Conservation (phyloP, 192 early-diverging fungal species). For the Umbelopsis sp. region DNA sequence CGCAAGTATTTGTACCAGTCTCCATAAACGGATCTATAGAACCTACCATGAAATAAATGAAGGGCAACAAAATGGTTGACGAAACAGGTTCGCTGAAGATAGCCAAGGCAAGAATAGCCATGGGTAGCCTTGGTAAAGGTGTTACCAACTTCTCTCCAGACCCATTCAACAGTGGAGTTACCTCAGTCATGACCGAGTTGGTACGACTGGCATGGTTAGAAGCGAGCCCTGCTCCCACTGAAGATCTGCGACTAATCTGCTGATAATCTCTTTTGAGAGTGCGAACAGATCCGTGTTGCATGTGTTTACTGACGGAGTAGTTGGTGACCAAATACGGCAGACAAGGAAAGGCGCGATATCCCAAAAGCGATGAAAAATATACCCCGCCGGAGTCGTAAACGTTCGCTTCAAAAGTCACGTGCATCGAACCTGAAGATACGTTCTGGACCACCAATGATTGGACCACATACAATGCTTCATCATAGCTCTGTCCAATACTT, state of each 20-base stretch:
- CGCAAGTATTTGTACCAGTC: too few relatives aligned
- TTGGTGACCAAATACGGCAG: neutral
- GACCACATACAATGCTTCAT: too few relatives aligned
- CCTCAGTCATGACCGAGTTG: constrained; percentile 11
- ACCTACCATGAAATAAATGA: constrained; percentile 82
- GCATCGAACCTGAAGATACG: too few relatives aligned
- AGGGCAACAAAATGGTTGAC: constrained; percentile 75
- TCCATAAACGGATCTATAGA: neutral
- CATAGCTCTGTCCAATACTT: too few relatives aligned
- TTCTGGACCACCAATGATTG: too few relatives aligned
- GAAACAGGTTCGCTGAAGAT: constrained; percentile 72
- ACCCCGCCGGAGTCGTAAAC: too few relatives aligned
- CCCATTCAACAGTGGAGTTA: neutral
- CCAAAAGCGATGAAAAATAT: too few relatives aligned
- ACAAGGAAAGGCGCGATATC: neutral
- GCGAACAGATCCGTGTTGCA: constrained; percentile 13
- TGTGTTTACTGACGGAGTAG: neutral
- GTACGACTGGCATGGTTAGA: constrained; percentile 2
- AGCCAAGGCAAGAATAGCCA: constrained; percentile 53
- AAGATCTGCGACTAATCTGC: neutral
- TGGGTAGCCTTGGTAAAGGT: constrained; percentile 47
- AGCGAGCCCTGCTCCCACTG: neutral
- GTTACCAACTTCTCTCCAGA: constrained; percentile 32
- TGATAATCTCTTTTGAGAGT: constrained; percentile 6
- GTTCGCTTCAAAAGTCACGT: too few relatives aligned